Evolutionary conservation across 768 basidiomycete species (phyloP).

Genomic region (Erythrobasidium yunnanense): DNA sequence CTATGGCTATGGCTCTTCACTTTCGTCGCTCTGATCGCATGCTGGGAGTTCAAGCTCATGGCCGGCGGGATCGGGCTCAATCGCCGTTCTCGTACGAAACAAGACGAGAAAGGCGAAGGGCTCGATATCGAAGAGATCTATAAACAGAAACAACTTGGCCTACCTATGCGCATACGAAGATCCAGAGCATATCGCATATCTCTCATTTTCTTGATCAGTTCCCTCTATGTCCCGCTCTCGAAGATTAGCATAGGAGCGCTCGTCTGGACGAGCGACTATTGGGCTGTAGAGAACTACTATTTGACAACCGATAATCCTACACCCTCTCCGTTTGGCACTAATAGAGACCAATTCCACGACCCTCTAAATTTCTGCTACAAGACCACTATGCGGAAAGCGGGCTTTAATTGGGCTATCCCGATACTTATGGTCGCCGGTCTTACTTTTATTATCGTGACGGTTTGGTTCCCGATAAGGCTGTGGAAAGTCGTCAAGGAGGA

Average conservation of each 20-base stretch:
- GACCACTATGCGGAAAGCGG: constrained; percentile 59
- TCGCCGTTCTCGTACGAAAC: not conserved
- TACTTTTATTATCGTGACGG: constrained; percentile 50
- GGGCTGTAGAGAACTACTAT: constrained; percentile 32
- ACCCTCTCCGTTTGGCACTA: constrained; percentile 51
- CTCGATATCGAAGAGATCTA: constrained; percentile 31
- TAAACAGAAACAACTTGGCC: not conserved
- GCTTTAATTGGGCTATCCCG: constrained; percentile 59
- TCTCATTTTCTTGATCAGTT: constrained; percentile 55
- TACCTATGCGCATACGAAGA: constrained; percentile 34
- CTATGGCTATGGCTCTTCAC: constrained; percentile 55
- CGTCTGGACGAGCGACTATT: constrained; percentile 63
- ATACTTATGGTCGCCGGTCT: constrained; percentile 53
- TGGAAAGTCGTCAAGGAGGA: constrained; percentile 51
- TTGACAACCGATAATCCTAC: constrained; percentile 47
- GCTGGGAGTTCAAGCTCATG: constrained; percentile 52
- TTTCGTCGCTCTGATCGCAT: constrained; percentile 48
- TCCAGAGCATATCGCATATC: constrained; percentile 51
- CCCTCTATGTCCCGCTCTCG: constrained; percentile 64
- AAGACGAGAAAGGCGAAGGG: constrained; percentile 34
- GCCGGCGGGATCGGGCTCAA: constrained; percentile 41
- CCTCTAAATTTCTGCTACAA: constrained; percentile 67
- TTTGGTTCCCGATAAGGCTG: constrained; percentile 56
- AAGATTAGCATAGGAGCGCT: constrained; percentile 66
- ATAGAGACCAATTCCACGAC: constrained; percentile 50